phyloP scores from a whole-genome alignment of 148 eudicot genomes.

The Arbutus unedo region DNA sequence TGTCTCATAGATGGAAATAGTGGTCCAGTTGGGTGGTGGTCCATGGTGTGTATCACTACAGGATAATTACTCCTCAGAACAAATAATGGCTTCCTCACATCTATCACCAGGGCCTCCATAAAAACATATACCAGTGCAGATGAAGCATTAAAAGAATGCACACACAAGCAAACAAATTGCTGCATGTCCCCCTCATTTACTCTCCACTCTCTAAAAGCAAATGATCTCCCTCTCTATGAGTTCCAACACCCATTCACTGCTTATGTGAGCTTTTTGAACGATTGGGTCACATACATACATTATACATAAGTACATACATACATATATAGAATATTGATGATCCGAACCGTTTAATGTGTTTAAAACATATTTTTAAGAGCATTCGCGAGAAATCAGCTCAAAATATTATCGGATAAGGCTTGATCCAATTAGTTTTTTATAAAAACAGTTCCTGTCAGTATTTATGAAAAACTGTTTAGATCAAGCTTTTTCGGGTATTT shows the following conservation, averaged over 20 bases:
- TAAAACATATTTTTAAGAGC: no score
- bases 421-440: no score
- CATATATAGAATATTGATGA: no score
- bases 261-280: background rate
- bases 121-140: background rate
- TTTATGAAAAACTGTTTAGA: no score
- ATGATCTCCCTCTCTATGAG: background rate
- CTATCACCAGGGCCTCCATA: background rate
- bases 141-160: background rate
- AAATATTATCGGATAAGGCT: no score
- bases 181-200: background rate
- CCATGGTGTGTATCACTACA: constrained; percentile 7
- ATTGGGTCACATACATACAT: background rate
- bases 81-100: background rate
- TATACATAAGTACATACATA: no score
- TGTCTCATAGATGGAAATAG: background rate
- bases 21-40: constrained; percentile 17
- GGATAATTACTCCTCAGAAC: no score
- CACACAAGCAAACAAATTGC: constrained; percentile 3
- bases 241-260: background rate
- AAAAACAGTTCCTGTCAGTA: no score
- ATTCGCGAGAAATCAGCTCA: no score
- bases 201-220: background rate
- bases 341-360: no score
- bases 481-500: no score